These are phyloP conservation scores for Tilletiaria anomala DNA, from an alignment of 1,284 basidiomycete genomes.

Conservation along the genomic window DNA sequence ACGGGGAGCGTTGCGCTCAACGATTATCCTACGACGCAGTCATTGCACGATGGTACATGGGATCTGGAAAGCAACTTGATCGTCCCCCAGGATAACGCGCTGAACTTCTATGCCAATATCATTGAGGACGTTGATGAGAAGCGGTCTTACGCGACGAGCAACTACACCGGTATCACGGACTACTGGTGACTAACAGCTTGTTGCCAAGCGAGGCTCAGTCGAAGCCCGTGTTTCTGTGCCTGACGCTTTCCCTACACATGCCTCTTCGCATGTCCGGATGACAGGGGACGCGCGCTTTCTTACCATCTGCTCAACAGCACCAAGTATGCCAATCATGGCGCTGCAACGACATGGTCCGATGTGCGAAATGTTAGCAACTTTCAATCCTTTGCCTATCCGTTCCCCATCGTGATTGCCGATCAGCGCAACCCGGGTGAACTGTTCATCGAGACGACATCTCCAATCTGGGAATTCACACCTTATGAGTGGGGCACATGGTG, in stretches of 20 bases:
- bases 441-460: not conserved
- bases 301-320: conserved; percentile 28
- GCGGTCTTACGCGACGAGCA: conserved; percentile 8
- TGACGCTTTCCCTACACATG: too few relatives aligned
- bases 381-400: conserved; percentile 20
- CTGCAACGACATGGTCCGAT: conserved; percentile 22
- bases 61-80: conserved; percentile 43
- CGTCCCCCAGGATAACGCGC: conserved; percentile 39
- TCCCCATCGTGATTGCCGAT: conserved; percentile 44
- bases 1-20: conserved; percentile 24
- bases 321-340: conserved; percentile 21
- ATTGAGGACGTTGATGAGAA: conserved; percentile 20
- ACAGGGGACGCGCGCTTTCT: conserved; percentile 28
- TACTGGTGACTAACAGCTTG: too few relatives aligned
- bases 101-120: conserved; percentile 41
- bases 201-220: too few relatives aligned
- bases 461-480: conserved; percentile 43
- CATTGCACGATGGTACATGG: conserved; percentile 33
- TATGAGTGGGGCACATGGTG: conserved; percentile 45
- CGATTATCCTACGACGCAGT: conserved; percentile 28
- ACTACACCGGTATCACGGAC: conserved; percentile 23
- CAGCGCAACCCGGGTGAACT: conserved; percentile 38
- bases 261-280: too few relatives aligned
- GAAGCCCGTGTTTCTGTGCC: too few relatives aligned
- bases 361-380: conserved; percentile 23